A percentile compares a stretch with the other conserved stretches of the same genome.
Conservation (phyloP, 2,329 filamentous ascomycete genomes). For the Cercospora citrullina region DNA sequence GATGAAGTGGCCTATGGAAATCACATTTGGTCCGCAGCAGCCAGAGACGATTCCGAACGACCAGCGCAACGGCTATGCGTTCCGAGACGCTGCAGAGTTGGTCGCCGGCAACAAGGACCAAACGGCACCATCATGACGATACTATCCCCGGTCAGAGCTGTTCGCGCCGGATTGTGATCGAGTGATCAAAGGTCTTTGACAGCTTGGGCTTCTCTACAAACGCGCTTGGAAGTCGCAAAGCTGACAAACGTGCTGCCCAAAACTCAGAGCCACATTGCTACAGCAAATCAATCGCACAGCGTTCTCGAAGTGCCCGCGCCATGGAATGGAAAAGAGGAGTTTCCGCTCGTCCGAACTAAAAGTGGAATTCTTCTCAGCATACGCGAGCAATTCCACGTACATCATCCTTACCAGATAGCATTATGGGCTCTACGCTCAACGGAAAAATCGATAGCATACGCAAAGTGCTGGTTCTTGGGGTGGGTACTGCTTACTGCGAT, state of each 20-base stretch:
- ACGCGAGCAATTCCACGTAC: neutral
- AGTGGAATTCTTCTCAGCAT: neutral
- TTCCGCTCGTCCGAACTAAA: slow-evolving; percentile 21
- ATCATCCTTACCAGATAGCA: neutral
- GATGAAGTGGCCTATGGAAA: slow-evolving; percentile 30
- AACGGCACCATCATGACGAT: neutral
- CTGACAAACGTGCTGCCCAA: neutral
- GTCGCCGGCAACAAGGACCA: neutral
- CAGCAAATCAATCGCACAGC: neutral
- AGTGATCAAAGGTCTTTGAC: neutral
- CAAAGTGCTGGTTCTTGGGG: slow-evolving; percentile 26
- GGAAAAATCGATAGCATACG: slow-evolving; percentile 5
- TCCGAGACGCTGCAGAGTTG: neutral
- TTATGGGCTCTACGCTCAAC: neutral
- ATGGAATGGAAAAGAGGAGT: slow-evolving; percentile 9
- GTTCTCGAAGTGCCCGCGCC: neutral
- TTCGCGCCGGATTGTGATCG: neutral
- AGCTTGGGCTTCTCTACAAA: neutral
- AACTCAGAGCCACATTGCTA: neutral
- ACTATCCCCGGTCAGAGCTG: neutral
- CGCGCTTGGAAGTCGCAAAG: neutral
- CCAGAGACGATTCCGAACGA: neutral
- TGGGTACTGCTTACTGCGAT: slow-evolving; percentile 10
- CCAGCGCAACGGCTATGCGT: neutral
- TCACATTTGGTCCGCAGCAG: slow-evolving; percentile 11